Evolutionary conservation across 129 eudicot species (phyloP).

Genomic region (Arctium lappa): DNA sequence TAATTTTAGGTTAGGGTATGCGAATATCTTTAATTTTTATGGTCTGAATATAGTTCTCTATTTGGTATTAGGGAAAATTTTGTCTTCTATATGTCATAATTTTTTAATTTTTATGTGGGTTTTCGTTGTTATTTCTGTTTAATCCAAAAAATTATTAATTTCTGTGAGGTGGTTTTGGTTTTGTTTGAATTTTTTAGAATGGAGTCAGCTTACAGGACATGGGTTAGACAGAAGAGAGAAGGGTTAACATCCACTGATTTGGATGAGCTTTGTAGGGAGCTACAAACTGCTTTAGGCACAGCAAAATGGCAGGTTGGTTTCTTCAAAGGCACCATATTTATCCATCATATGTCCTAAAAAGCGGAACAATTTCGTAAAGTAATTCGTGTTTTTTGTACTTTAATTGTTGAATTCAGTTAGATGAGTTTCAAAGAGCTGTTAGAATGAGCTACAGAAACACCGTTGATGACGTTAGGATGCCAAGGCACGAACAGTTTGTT

Average conservation of each 20-base stretch:
- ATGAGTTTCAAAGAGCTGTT: constrained; percentile 90
- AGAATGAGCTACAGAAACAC: constrained; percentile 60
- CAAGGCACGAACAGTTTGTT: constrained; percentile 76
- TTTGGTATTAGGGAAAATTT: neutral
- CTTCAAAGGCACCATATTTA: neutral
- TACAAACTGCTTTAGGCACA: constrained; percentile 91
- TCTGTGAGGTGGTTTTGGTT: neutral
- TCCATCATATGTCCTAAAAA: neutral
- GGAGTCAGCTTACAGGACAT: constrained; percentile 92
- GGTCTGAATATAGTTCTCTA: neutral
- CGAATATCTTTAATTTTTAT: neutral
- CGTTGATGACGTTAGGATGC: constrained; percentile 48
- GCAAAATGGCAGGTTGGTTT: constrained; percentile 95
- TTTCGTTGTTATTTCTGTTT: constrained; percentile 2
- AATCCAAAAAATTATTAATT: neutral
- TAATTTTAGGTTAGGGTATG: constrained; percentile 9
- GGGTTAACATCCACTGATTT: constrained; percentile 39
- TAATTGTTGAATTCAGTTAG: constrained; percentile 49
- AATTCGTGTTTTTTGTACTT: neutral
- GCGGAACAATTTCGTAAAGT: neutral
- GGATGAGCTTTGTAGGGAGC: constrained; percentile 73
- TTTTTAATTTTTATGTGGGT: constrained; percentile 15
- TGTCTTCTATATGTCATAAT: neutral
- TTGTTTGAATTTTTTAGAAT: constrained; percentile 38
- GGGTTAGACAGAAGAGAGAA: constrained; percentile 76